These are phyloP conservation scores for Zopfochytrium polystomum DNA, from an alignment of 371 early-diverging fungal genomes.

Conservation along the genomic window DNA sequence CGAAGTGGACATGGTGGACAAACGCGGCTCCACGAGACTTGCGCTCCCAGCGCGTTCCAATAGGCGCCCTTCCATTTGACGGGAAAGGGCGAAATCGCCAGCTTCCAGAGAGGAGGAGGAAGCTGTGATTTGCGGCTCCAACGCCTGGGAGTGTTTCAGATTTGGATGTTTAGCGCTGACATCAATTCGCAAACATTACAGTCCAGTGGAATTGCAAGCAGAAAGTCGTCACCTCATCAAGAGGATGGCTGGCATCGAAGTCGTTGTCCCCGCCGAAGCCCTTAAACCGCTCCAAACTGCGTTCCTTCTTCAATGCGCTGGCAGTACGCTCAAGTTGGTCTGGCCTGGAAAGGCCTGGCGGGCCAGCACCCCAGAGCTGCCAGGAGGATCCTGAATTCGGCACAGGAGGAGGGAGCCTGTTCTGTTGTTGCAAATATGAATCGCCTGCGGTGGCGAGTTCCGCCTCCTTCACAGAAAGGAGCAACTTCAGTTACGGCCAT, in stretches of 20 bases:
- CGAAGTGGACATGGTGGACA: no score
- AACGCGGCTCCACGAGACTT: no score
- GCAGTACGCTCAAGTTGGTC: constrained; percentile 11
- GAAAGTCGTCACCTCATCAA: constrained; percentile 19
- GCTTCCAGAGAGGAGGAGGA: constrained; percentile 17
- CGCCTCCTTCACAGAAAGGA: no score
- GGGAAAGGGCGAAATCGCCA: constrained; percentile 6
- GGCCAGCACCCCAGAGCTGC: constrained; percentile 49
- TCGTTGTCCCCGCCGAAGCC: constrained; percentile 25
- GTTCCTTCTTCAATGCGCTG: neutral
- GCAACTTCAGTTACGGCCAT: constrained; percentile 26
- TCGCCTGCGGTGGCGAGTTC: constrained; percentile 55
- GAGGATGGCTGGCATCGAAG: constrained; percentile 10
- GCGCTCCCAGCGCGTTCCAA: no score
- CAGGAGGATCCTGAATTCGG: constrained; percentile 49
- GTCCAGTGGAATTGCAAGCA: neutral
- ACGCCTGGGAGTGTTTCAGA: no score
- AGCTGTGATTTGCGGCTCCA: neutral
- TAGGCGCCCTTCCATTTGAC: constrained; percentile 6
- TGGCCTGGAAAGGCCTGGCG: constrained; percentile 29
- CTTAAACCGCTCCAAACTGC: constrained; percentile 21
- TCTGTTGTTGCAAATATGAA: constrained; percentile 46
- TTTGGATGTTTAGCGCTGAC: no score
- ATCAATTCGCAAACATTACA: constrained; percentile 9
- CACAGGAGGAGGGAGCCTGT: constrained; percentile 48